Evolutionary conservation across 2,329 filamentous ascomycete species (phyloP).

Genomic region (Remersonia thermophila): DNA sequence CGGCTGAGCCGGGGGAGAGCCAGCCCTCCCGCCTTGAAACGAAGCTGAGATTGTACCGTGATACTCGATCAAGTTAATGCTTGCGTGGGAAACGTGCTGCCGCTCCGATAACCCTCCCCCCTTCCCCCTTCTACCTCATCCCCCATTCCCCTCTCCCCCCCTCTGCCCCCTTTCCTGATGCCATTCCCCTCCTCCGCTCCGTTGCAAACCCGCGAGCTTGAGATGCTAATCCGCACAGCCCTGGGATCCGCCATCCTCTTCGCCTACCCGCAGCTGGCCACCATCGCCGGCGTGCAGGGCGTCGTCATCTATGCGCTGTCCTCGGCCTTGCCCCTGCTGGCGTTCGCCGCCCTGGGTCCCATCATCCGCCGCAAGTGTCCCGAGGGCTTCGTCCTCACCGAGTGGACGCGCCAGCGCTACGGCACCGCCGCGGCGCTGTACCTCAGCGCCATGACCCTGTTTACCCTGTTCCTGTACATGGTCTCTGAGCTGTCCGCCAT

Average conservation of each 20-base stretch:
- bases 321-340: constrained; percentile 58
- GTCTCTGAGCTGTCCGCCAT: constrained; percentile 70
- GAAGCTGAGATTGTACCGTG: constrained; percentile 94
- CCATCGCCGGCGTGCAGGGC: constrained; percentile 67
- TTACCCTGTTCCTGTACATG: constrained; percentile 81
- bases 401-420: constrained; percentile 73
- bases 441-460: constrained; percentile 63
- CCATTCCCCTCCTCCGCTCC: background rate
- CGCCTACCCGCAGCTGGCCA: constrained; percentile 69
- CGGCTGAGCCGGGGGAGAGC: constrained; percentile 26
- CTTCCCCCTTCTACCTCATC: constrained; percentile 21
- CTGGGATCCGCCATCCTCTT: constrained; percentile 77
- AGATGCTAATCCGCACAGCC: constrained; percentile 44
- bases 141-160: constrained; percentile 13
- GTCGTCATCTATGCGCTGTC: constrained; percentile 64
- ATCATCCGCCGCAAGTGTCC: constrained; percentile 71
- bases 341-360: constrained; percentile 63
- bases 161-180: constrained; percentile 14
- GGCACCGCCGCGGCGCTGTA: constrained; percentile 57
- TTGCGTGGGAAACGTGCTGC: constrained; percentile 97
- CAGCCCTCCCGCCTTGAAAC: constrained; percentile 28
- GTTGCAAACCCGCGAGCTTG: background rate
- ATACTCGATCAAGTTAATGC: constrained; percentile 99
- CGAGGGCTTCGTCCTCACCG: constrained; percentile 72
- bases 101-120: constrained; percentile 46